These are phyloP conservation scores for Lactarius psammicola DNA, from an alignment of 768 basidiomycete species.

Conservation along the genomic window DNA sequence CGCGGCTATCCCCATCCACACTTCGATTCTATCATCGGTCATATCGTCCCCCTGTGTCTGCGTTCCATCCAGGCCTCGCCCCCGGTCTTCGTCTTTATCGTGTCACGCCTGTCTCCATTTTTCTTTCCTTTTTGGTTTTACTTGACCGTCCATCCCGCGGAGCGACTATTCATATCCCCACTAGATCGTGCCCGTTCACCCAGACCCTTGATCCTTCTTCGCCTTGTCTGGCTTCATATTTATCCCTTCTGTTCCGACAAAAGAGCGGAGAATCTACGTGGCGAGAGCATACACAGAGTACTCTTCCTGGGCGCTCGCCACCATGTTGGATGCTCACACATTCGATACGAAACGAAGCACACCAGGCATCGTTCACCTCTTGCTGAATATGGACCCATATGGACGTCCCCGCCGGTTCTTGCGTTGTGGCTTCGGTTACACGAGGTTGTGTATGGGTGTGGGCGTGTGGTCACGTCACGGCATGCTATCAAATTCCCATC, in stretches of 20 bases:
- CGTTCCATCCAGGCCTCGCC: conserved; percentile 4
- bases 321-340: conserved; percentile 10
- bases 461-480: conserved; percentile 1
- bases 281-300: not conserved
- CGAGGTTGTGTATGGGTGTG: not conserved
- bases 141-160: conserved; percentile 1
- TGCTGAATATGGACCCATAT: not conserved
- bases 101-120: not conserved
- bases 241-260: not conserved
- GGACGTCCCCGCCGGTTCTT: conserved; percentile 4
- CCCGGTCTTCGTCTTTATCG: conserved; percentile 14
- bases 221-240: conserved; percentile 1
- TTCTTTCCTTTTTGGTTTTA: not conserved
- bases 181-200: not conserved
- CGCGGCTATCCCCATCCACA: conserved; percentile 19
- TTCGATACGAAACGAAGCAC: conserved; percentile 7
- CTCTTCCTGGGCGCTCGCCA: not conserved
- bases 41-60: not conserved
- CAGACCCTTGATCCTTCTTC: not conserved
- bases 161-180: conserved; percentile 11
- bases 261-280: conserved; percentile 21
- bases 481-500: not conserved
- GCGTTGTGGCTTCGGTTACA: conserved; percentile 3
- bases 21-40: conserved; percentile 2
- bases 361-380: not conserved